These are phyloP conservation scores for Crucibulum laeve DNA, from an alignment of 768 basidiomycete species.

Conservation along the genomic window DNA sequence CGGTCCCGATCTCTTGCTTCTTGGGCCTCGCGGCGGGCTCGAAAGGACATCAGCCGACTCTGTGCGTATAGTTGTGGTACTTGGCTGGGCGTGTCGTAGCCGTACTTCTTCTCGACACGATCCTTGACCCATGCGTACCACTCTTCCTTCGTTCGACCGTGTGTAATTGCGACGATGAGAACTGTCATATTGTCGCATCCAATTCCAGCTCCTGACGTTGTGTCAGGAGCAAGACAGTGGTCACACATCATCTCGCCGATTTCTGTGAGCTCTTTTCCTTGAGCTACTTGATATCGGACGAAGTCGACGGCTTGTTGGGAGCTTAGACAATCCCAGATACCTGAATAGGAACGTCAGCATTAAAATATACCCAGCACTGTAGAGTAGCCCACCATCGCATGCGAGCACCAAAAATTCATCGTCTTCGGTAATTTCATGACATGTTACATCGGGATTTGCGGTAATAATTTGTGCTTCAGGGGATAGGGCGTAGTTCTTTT, in stretches of 20 bases:
- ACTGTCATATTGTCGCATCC: constrained; percentile 99
- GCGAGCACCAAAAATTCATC: constrained; percentile 97
- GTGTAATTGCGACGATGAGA: constrained; percentile 82
- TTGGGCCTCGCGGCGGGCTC: constrained; percentile 53
- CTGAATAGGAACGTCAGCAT: constrained; percentile 34
- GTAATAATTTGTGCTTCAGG: constrained; percentile 96
- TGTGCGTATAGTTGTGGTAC: constrained; percentile 75
- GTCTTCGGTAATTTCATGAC: constrained; percentile 77
- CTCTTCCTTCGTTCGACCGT: constrained; percentile 83
- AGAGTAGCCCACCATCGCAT: constrained; percentile 72
- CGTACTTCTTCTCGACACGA: constrained; percentile 71
- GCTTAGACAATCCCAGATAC: constrained; percentile 96
- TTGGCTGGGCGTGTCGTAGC: constrained; percentile 71
- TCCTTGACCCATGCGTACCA: constrained; percentile 91
- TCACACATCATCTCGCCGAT: constrained; percentile 90
- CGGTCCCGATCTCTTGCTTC: constrained; percentile 40
- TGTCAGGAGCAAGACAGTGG: constrained; percentile 91
- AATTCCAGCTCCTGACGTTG: constrained; percentile 84
- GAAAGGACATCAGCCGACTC: constrained; percentile 59
- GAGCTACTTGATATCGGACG: constrained; percentile 74
- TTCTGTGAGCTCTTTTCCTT: constrained; percentile 74
- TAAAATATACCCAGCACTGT: neutral
- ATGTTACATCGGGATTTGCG: constrained; percentile 85
- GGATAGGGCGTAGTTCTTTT: constrained; percentile 78
- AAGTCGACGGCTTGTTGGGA: constrained; percentile 93